These are phyloP conservation scores for Neurospora sp. DNA, from an alignment of 495 filamentous ascomycete species.

Conservation along the genomic window DNA sequence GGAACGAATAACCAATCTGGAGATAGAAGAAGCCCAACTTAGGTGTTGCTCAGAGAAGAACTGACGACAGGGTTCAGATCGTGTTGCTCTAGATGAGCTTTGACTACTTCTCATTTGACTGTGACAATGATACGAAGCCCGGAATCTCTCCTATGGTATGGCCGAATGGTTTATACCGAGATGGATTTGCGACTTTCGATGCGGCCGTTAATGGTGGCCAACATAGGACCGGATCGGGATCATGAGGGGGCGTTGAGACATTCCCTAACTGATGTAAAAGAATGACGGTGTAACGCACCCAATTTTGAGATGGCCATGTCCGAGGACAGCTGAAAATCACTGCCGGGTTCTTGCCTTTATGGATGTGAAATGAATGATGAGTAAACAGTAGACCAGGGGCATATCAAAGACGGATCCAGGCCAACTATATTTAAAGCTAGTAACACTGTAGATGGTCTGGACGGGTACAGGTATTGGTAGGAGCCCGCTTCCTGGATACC, in stretches of 20 bases:
- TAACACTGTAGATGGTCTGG: background rate
- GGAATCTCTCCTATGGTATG: background rate
- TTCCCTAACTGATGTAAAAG: background rate
- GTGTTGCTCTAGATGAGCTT: background rate
- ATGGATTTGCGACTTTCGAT: background rate
- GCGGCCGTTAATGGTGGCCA: background rate
- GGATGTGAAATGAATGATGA: background rate
- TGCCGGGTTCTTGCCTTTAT: background rate
- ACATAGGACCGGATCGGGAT: background rate
- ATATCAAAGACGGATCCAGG: background rate
- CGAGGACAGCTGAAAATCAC: background rate
- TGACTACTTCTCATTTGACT: background rate
- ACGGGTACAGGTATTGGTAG: background rate
- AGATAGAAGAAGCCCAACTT: background rate
- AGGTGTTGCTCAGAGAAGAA: background rate
- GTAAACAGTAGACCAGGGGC: background rate
- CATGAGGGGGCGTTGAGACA: background rate
- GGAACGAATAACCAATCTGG: background rate
- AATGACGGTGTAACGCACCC: background rate
- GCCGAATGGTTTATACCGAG: background rate
- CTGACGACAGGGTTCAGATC: background rate
- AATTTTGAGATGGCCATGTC: background rate
- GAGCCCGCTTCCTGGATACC: too few relatives aligned
- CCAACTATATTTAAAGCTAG: background rate
- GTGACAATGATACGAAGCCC: background rate